phyloP scores from a whole-genome alignment of 148 eudicot species.

The Suaeda aralocaspica region DNA sequence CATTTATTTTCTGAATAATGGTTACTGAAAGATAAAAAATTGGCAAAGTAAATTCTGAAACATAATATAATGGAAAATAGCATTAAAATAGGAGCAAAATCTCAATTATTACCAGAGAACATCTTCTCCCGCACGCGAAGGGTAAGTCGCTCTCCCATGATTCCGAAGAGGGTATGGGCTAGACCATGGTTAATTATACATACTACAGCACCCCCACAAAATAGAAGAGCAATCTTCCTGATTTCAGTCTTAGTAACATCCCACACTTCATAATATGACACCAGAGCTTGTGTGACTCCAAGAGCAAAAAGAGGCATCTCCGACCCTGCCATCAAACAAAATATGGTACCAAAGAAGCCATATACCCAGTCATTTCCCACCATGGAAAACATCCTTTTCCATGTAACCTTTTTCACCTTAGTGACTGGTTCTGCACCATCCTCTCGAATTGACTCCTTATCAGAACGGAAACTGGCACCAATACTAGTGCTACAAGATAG shows the following conservation, averaged over 20 bases:
- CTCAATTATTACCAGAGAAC: slow-evolving; percentile 69
- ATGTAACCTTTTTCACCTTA: slow-evolving; percentile 40
- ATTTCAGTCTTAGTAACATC: slow-evolving; percentile 71
- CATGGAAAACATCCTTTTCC: slow-evolving; percentile 72
- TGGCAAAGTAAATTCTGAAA: not conserved
- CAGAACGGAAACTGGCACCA: slow-evolving; percentile 83
- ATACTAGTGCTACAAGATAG: slow-evolving; percentile 62
- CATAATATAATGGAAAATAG: not conserved
- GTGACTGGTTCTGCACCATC: slow-evolving; percentile 43
- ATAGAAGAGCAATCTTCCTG: slow-evolving; percentile 69
- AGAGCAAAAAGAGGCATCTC: slow-evolving; percentile 94
- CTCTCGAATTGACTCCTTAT: slow-evolving; percentile 52
- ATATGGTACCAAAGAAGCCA: slow-evolving; percentile 65
- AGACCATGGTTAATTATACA: slow-evolving; percentile 66
- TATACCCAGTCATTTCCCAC: slow-evolving; percentile 82
- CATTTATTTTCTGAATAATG: not conserved
- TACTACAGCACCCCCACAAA: slow-evolving; percentile 67
- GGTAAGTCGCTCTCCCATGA: slow-evolving; percentile 94
- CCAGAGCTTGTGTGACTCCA: slow-evolving; percentile 90
- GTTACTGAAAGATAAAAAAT: not conserved
- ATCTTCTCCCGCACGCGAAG: slow-evolving; percentile 86
- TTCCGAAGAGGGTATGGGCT: slow-evolving; percentile 71
- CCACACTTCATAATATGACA: slow-evolving; percentile 95
- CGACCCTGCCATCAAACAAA: slow-evolving; percentile 74
- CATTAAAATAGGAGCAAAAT: not conserved